Evolutionary conservation across 768 basidiomycete species (phyloP), one percentile per base, ranked within the genome.

Genomic region (Hirschioporus abietinus): DNA sequence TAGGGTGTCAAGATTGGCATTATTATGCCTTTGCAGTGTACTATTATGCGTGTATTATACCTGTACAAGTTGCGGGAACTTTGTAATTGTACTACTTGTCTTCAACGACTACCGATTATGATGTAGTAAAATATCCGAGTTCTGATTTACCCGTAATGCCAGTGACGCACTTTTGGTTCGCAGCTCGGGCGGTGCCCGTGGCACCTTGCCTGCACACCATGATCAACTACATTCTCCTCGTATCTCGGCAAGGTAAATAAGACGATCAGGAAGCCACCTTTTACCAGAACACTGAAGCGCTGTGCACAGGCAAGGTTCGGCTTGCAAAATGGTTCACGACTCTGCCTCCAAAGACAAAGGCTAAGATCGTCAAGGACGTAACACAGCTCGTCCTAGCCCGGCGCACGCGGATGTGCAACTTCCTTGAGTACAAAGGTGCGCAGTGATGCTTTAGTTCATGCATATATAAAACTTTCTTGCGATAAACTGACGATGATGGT

Each of bases 241-340:
- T 98, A 63, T 97, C 95, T 57, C 87, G 95, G 66, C 96, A 98
- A 88, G 96, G 35, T 70, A 68, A 35, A 27, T 64, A 17, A 60
- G 1, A 24, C 4, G 42, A 5, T 20, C 20, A 15, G 42, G 35
- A 52, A 10, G 15, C 12, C 12, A 15, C 12, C 10, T 64, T 42
- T 3, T 17, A 25, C 3, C 23, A 64, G 0, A 57, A 20, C 24
- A 20, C 26, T 64, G 63, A 35, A 34, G 23, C 63, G 15, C 15
- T 15, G 36, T 69, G 26, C 52, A 24, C 71, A 96, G 94, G 96
- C 70, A 96, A 96, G 80, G 86, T 98, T 63, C 88, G 96, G 65
- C 86, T 98, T 42, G 88, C 95, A 34, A 99, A 99, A 84, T 99
- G 96, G 96, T 99, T 93, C 76, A 84, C 86, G 23, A 92, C 96